phyloP scores from a whole-genome alignment of 257 asterid species.

The Jacaranda mimosifolia region DNA sequence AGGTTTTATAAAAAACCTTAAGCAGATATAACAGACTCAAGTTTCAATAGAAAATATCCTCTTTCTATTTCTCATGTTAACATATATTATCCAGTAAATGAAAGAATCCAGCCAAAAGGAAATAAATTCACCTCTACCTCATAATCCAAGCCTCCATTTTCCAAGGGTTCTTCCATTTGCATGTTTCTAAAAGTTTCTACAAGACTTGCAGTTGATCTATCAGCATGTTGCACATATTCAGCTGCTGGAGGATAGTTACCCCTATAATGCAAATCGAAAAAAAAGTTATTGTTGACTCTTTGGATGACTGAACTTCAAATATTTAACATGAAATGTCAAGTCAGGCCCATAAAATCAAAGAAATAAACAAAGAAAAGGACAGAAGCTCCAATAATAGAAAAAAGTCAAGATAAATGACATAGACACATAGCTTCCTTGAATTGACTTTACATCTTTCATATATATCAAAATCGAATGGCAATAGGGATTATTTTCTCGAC shows the following conservation, averaged over 20 bases:
- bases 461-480: slow-evolving; percentile 14
- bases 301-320: slow-evolving; percentile 14
- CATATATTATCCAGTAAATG: not conserved
- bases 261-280: slow-evolving; percentile 53
- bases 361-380: slow-evolving; percentile 14
- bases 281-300: slow-evolving; percentile 25
- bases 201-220: slow-evolving; percentile 77
- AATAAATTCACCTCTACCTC: slow-evolving; percentile 54
- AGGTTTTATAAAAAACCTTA: not conserved
- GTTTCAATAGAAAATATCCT: not conserved
- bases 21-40: slow-evolving; percentile 2
- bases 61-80: slow-evolving; percentile 5
- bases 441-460: slow-evolving; percentile 21
- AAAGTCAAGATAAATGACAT: not conserved
- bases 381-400: slow-evolving; percentile 21
- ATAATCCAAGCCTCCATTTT: slow-evolving; percentile 82
- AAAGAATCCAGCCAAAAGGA: slow-evolving; percentile 25
- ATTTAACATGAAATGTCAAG: slow-evolving; percentile 4
- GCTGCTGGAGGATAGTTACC: slow-evolving; percentile 73
- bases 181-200: slow-evolving; percentile 78
- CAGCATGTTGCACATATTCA: slow-evolving; percentile 67
- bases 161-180: slow-evolving; percentile 74
- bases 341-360: not conserved
- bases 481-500: not conserved
- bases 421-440: slow-evolving; percentile 5